Conservation (phyloP, 2,329 filamentous ascomycete genomes). For the Penicillium sp. region DNA sequence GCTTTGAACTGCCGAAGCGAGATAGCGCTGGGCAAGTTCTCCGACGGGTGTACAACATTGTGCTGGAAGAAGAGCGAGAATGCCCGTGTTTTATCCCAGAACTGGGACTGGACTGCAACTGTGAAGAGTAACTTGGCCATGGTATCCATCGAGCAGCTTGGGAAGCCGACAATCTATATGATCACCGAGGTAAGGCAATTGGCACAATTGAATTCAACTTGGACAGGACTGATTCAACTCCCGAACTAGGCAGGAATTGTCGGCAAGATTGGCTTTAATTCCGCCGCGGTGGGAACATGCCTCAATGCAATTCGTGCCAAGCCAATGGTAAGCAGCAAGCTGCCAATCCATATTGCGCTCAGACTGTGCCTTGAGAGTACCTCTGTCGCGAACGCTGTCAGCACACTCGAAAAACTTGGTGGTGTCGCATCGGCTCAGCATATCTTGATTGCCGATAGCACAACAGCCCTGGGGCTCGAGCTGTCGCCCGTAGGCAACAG, state of each 20-base stretch:
- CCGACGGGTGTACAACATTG: constrained; percentile 60
- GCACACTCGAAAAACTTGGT: constrained; percentile 45
- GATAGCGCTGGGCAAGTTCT: constrained; percentile 59
- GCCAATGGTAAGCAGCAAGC: constrained; percentile 52
- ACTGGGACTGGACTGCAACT: constrained; percentile 60
- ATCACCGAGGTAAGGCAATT: constrained; percentile 49
- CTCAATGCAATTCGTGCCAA: constrained; percentile 63
- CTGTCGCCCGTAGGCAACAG: constrained; percentile 33
- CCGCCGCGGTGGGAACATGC: constrained; percentile 58
- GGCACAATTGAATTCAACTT: background rate
- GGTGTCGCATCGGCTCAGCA: constrained; percentile 59
- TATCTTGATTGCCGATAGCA: constrained; percentile 56
- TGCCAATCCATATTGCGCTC: constrained; percentile 65
- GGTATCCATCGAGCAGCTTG: constrained; percentile 48
- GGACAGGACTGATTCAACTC: background rate
- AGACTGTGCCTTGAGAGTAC: constrained; percentile 56
- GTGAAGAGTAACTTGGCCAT: constrained; percentile 57
- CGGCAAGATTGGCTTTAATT: constrained; percentile 68
- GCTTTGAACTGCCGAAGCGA: constrained; percentile 63
- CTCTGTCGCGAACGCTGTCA: constrained; percentile 51
- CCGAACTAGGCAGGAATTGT: constrained; percentile 53
- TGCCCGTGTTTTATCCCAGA: constrained; percentile 53
- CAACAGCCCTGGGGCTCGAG: constrained; percentile 29
- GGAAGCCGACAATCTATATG: constrained; percentile 55
- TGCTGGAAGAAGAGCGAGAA: constrained; percentile 49